Evolutionary conservation across 331 rosid species (phyloP).

Genomic region (Spiraea crenata): DNA sequence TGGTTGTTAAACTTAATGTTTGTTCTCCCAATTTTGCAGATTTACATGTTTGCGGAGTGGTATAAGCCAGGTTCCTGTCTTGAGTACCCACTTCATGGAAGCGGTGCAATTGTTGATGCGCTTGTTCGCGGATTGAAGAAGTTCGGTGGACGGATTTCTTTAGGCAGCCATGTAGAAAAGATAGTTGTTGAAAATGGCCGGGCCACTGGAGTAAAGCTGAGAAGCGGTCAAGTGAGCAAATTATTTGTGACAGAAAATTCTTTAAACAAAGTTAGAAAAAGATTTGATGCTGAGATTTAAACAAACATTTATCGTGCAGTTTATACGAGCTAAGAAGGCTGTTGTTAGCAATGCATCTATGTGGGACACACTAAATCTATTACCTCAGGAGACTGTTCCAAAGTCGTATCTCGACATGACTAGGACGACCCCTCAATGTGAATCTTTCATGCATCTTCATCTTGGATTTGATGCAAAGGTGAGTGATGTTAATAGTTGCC

Average conservation of each 20-base stretch:
- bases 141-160: conserved; percentile 78
- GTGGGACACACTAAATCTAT: conserved; percentile 89
- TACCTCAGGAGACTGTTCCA: conserved; percentile 65
- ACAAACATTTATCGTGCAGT: conserved; percentile 44
- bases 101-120: conserved; percentile 74
- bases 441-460: conserved; percentile 99
- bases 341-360: conserved; percentile 90
- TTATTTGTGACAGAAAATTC: conserved; percentile 11
- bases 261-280: background rate
- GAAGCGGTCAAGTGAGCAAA: conserved; percentile 71
- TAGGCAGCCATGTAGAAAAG: conserved; percentile 73
- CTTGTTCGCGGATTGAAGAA: conserved; percentile 76
- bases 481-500: conserved; percentile 10
- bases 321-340: conserved; percentile 78
- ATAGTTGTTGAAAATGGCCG: conserved; percentile 69
- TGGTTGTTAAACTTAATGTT: background rate
- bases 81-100: conserved; percentile 82
- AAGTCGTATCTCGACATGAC: conserved; percentile 57
- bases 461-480: conserved; percentile 89
- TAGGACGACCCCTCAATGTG: conserved; percentile 67
- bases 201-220: conserved; percentile 79
- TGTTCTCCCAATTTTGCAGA: conserved; percentile 40
- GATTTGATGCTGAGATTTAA: background rate
- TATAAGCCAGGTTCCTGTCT: conserved; percentile 88
- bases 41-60: conserved; percentile 98